These are phyloP conservation scores for Candida andamanensis DNA, from an alignment of 805 yeast species.

Conservation along the genomic window DNA sequence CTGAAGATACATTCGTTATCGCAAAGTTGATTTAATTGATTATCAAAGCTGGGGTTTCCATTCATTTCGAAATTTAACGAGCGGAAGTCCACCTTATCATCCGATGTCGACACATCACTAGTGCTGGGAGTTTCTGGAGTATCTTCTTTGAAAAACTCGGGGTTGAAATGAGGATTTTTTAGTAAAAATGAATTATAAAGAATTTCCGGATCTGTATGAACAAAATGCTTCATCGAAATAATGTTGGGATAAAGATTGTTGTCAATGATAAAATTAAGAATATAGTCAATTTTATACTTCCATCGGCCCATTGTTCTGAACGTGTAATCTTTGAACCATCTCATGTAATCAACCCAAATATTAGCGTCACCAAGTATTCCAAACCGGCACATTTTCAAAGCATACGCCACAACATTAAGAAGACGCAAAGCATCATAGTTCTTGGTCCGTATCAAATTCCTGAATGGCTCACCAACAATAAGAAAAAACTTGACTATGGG, in stretches of 20 bases:
- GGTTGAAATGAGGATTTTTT: neutral
- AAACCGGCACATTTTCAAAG: slow-evolving; percentile 9
- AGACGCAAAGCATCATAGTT: slow-evolving; percentile 23
- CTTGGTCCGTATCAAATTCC: slow-evolving; percentile 15
- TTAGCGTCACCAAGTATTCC: slow-evolving; percentile 17
- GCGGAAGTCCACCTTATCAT: no score
- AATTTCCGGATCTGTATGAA: slow-evolving; percentile 3
- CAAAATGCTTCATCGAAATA: slow-evolving; percentile 6
- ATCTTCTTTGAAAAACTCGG: no score
- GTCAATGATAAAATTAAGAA: neutral
- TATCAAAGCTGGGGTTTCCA: no score
- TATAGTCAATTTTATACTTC: slow-evolving; percentile 8
- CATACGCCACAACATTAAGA: slow-evolving; percentile 16
- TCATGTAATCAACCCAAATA: slow-evolving; percentile 24
- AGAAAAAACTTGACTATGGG: slow-evolving; percentile 28
- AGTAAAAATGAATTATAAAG: slow-evolving; percentile 2
- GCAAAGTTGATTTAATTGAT: no score
- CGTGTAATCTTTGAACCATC: slow-evolving; percentile 14
- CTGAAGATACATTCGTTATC: no score
- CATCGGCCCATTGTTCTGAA: no score
- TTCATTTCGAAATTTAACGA: no score
- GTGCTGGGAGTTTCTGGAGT: no score
- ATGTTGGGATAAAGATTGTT: neutral
- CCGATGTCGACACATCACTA: no score
- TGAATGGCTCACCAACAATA: slow-evolving; percentile 10